Conservation (phyloP, 768 basidiomycete genomes). For the Mrakia frigida region DNA sequence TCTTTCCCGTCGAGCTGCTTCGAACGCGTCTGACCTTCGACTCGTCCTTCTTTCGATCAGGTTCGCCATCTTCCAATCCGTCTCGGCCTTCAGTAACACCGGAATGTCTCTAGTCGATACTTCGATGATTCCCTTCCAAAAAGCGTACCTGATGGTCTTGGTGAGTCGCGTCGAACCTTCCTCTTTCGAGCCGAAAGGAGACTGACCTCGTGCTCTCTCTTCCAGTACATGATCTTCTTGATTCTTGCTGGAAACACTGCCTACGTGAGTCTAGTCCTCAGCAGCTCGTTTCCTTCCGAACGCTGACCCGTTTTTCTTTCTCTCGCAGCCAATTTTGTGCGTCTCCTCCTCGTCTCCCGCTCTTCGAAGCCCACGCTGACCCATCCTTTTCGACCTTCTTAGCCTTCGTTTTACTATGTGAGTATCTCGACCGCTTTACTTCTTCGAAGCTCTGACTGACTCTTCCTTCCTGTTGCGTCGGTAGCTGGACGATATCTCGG, state of each 20-base stretch:
- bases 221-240: slow-evolving; percentile 55
- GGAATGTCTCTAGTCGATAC: slow-evolving; percentile 51
- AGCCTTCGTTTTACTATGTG: slow-evolving; percentile 81
- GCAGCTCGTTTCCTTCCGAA: neutral
- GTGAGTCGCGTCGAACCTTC: slow-evolving; percentile 9
- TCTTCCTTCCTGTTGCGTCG: neutral
- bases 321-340: slow-evolving; percentile 72
- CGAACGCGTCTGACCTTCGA: neutral
- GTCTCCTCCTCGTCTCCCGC: slow-evolving; percentile 41
- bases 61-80: slow-evolving; percentile 78
- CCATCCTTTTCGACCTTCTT: neutral
- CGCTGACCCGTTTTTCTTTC: neutral
- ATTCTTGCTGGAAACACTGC: slow-evolving; percentile 90
- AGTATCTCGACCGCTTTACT: neutral
- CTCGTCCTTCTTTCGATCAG: slow-evolving; percentile 44
- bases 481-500: slow-evolving; percentile 70
- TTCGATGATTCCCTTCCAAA: slow-evolving; percentile 88
- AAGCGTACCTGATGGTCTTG: slow-evolving; percentile 70
- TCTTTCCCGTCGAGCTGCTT: neutral
- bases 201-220: neutral
- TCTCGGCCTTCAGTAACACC: slow-evolving; percentile 60
- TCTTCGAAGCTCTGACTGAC: neutral
- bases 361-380: neutral
- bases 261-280: slow-evolving; percentile 59
- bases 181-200: neutral